Base-by-base conservation (phyloP, 352 stramenopile species). In the Phytophthora sp. region DNA sequence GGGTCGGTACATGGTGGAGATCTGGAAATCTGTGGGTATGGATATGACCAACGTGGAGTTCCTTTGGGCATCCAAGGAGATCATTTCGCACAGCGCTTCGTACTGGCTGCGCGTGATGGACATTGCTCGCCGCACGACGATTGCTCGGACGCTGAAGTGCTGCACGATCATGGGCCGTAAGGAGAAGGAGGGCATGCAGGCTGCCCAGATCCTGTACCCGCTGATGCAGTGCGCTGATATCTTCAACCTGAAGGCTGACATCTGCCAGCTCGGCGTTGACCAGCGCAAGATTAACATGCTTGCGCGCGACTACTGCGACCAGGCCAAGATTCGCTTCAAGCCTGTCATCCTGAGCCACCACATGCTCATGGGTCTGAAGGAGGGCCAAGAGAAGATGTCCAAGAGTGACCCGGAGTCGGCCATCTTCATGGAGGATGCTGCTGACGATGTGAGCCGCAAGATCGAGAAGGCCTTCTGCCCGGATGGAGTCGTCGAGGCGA, bases 21-120 rank as follows among this genome's bases (percentile, higher is more conserved):
- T 99, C 58, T 99, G 98, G 98, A 99, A 98, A 76, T 98, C 97
- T 39, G 95, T 97, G 27, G 97, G 98, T 20, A 99, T 99, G 98
- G 89, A 99, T 82, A 96, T 99, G 76, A 89, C 89, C 58, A 98
- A 99, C 79, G 97, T 99, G 10, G 84, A 99, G 76, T 99, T 99
- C 74, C 91, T 99, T 17, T 99, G 97, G 97, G 97, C 97, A 12
- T 99, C 91, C 27, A 86, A 98, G 64, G 94, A 99, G 72, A 98
- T 98, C 65, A 96, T 97, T 69, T 61, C 74, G 18, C 82, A 96
- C 58, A 88, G 89, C 43, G 82, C 84, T 32, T 89, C 85, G 62
- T 98, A 98, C 84, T 98, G 94, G 94, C 72, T 91, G 41, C 89
- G 89, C 32, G 94, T 98, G 43, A 97, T 98, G 78, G 94, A 98